These are phyloP conservation scores for Carex arenaria DNA, from an alignment of 202 grass and related monocot genomes.

Conservation along the genomic window DNA sequence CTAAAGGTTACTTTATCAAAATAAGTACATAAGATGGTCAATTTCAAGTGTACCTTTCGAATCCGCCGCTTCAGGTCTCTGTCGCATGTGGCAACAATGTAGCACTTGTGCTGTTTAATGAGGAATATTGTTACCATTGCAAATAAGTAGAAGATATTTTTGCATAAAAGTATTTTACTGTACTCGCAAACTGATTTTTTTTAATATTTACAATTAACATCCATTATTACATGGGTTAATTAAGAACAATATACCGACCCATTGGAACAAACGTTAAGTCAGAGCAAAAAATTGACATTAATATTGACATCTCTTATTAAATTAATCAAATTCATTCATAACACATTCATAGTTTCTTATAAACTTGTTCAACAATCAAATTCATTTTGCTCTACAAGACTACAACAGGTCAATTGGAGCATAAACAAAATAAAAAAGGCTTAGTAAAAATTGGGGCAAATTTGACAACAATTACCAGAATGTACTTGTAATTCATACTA, in stretches of 20 bases:
- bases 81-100: slow-evolving; percentile 84
- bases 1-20: background rate
- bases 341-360: background rate
- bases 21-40: background rate
- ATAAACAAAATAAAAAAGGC: background rate
- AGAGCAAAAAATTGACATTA: background rate
- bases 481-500: background rate
- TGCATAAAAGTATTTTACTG: background rate
- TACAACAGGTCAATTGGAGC: background rate
- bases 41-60: slow-evolving; percentile 52
- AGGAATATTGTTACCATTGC: background rate
- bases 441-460: background rate
- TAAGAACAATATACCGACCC: background rate
- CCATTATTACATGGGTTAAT: background rate
- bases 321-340: background rate
- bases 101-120: slow-evolving; percentile 71
- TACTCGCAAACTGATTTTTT: background rate
- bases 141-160: background rate
- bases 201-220: background rate
- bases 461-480: background rate
- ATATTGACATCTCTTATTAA: background rate
- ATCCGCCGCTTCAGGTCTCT: slow-evolving; percentile 88
- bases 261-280: background rate
- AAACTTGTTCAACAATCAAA: background rate
- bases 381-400: background rate